phyloP scores from a whole-genome alignment of 352 stramenopile species.

The Pythium volutum region DNA sequence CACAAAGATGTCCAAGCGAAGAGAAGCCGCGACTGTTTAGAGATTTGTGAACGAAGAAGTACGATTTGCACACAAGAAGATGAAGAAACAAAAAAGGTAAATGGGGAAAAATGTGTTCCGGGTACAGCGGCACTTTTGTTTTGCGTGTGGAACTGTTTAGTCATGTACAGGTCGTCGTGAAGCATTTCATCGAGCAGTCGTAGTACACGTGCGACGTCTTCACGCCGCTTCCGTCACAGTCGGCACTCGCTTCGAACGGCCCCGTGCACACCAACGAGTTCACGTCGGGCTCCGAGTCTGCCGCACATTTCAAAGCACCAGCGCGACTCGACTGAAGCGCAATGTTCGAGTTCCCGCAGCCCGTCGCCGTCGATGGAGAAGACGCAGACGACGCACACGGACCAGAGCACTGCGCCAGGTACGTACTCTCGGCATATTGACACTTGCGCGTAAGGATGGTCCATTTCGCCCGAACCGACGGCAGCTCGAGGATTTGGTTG shows the following conservation, averaged over 20 bases:
- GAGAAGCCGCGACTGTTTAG: constrained; percentile 16
- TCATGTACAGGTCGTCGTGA: constrained; percentile 42
- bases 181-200: constrained; percentile 59
- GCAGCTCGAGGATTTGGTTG: constrained; percentile 66
- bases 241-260: constrained; percentile 42
- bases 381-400: constrained; percentile 29
- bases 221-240: constrained; percentile 43
- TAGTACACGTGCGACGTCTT: constrained; percentile 46
- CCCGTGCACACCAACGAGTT: constrained; percentile 44
- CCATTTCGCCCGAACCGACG: constrained; percentile 42
- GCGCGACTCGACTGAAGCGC: constrained; percentile 33
- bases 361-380: constrained; percentile 12
- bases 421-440: constrained; percentile 42
- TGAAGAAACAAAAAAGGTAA: constrained; percentile 9
- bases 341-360: constrained; percentile 58
- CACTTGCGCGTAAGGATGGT: constrained; percentile 61
- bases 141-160: not conserved
- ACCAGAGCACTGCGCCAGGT: constrained; percentile 45
- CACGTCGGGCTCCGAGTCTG: constrained; percentile 46
- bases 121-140: not conserved
- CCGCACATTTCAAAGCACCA: constrained; percentile 27
- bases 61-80: constrained; percentile 1
- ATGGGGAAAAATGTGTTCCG: constrained; percentile 9
- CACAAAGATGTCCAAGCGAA: not conserved
- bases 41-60: constrained; percentile 7